Evolutionary conservation across 441 rosid species (phyloP), one percentile per base, ranked within the genome.

Genomic region (Euphorbia schlechtendalii): DNA sequence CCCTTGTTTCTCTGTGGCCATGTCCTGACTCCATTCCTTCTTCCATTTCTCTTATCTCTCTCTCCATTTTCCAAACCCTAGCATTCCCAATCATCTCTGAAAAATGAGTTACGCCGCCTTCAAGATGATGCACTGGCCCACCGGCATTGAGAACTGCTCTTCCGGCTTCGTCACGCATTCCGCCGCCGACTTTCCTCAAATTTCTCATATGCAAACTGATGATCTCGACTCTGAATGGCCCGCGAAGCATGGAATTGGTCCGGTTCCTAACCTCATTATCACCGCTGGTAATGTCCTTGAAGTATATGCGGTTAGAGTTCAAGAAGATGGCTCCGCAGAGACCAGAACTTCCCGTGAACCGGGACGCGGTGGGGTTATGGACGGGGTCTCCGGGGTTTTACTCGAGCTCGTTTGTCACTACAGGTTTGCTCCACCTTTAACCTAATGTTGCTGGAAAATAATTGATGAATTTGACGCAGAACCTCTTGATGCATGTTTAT

Each of bases 41-140:
- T 48, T 51, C 32, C 13, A 13, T 7, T 34, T 24, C 15, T 17
- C 17, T 46, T 27, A 8, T 28, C 30, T 9, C 61, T 61, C 66
- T 41, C 57, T 61, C 60, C 61, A 27, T 17, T 70, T 68, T 32
- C 40, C 25, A 78, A 74, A 75, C 77, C 71, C 65, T 71, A 58
- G 60, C 72, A 74, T 59, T 62, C 53, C 71, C 30, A 51, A 45
- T 60, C 34, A 9, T 49, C 45, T 56, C 10, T 13, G n/a, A n/a
- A 71, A 62, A 62, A 93, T 93, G 99, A 93, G 99, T 80, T 90
- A 70, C 85, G 97, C 96, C 22, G 97, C 96, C 59, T 90, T 77
- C 82, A 91, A 94, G 67, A 84, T 89, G 96, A 87, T 94, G 98
- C 99, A 91, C 84, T 86, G 88, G 86, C 96, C 98, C 0, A 91